Conservation (phyloP, 768 basidiomycete genomes). For the Calocera cornea region DNA sequence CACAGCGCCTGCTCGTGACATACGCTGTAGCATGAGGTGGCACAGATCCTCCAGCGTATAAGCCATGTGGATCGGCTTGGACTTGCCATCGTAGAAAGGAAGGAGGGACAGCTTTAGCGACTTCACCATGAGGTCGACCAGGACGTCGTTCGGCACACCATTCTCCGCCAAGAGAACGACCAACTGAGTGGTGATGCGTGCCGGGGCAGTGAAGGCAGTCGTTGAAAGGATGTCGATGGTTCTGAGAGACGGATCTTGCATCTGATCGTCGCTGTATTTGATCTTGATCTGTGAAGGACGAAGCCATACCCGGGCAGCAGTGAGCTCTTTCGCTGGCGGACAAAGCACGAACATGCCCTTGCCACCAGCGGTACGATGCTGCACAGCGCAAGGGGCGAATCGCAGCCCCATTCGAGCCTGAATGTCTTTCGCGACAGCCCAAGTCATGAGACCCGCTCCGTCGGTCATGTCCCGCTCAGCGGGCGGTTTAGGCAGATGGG, state of each 20-base stretch:
- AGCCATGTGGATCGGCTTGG: background rate
- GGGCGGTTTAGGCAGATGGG: background rate
- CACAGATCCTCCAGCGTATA: background rate
- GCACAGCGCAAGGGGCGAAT: background rate
- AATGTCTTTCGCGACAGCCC: background rate
- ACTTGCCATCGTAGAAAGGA: background rate
- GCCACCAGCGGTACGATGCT: background rate
- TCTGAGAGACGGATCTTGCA: background rate
- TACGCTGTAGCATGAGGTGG: background rate
- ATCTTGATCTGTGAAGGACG: background rate
- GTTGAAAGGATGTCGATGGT: background rate
- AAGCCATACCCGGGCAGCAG: background rate
- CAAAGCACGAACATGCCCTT: background rate
- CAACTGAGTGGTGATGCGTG: background rate
- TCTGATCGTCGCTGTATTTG: background rate
- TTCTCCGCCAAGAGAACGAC: background rate
- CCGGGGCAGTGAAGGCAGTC: background rate
- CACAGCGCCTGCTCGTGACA: background rate
- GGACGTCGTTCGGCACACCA: background rate
- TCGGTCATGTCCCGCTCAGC: background rate
- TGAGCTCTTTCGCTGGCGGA: background rate
- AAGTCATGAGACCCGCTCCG: background rate
- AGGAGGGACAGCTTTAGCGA: background rate
- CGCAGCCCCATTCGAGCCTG: background rate
- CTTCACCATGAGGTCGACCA: conserved; percentile 1